Evolutionary conservation across 1,284 basidiomycete genomes (phyloP), one percentile per base, ranked within the genome.

Genomic region (Ganoderma meredithae): DNA sequence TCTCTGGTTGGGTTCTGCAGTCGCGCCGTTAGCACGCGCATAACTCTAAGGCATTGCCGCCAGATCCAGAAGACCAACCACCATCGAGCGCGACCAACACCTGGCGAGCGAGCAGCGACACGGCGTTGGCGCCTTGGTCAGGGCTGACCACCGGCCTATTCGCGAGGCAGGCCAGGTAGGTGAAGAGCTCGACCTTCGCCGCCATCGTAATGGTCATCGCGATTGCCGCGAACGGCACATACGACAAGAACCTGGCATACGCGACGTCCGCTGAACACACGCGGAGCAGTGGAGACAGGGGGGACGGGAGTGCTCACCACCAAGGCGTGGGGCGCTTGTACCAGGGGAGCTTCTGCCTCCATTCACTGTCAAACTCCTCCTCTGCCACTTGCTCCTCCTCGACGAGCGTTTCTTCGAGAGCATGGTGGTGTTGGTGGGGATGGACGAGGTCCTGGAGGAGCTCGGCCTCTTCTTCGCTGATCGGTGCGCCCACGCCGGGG

Each of bases 261-360:
- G 27, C 27, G 33, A n/a, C 15, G 33, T 10, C n/a, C 15, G 39
- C 55, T 47, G 19, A 31, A 22, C 36, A 52, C 12, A 40, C 6
- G 12, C 40, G 13, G 22, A 1, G 22, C 58, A 43, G 13, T 6
- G 39, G 27, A 15, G 58, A 25, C 9, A 13, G 58, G 39, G 33
- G 33, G 19, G 3, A 31, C 39, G 33, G 19, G 19, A 58, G 36
- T 5, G 81, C 86, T 71, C 72, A 92, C 92, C 92, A 94, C 80
- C 83, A 85, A 0, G 90, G 83, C 0, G 90, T 90, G 8, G 92
- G 91, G 60, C 83, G 80, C 77, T 81, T 90, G 85, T 89, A 93
- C 91, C 91, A 93, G 0, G 90, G 88, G 47, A 83, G 80, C 39
- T 58, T 73, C 65, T 72, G 77, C 75, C 65, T 75, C 73, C 68